Percentiles rank a stretch among this genome's conserved stretches.
Evolutionary conservation across 768 basidiomycete species (phyloP).

Genomic region (Tylopilus sp.): DNA sequence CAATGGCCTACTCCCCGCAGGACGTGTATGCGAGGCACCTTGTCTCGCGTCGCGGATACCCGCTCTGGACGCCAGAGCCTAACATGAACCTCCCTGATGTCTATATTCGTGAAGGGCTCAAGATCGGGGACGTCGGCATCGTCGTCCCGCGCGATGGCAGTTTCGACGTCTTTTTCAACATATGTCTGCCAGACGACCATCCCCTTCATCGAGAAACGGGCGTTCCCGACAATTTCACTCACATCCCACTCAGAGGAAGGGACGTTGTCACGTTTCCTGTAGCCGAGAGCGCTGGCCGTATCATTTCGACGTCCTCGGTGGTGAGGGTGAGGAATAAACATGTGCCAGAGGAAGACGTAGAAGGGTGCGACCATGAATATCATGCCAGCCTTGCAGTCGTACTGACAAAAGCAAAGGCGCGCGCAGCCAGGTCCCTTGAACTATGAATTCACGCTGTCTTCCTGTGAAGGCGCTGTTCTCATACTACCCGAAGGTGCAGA

Average conservation of each 20-base stretch:
- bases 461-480: slow-evolving; percentile 30
- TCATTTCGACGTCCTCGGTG: slow-evolving; percentile 13
- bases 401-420: not conserved
- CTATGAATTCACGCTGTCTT: slow-evolving; percentile 14
- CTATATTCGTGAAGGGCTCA: slow-evolving; percentile 26
- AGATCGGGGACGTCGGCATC: slow-evolving; percentile 37
- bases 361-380: not conserved
- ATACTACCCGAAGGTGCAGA: slow-evolving; percentile 31
- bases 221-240: slow-evolving; percentile 28
- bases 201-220: slow-evolving; percentile 6
- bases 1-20: slow-evolving; percentile 9
- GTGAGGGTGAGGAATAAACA: not conserved
- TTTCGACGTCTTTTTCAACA: slow-evolving; percentile 38
- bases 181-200: slow-evolving; percentile 30
- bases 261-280: slow-evolving; percentile 7
- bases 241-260: slow-evolving; percentile 12
- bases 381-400: not conserved
- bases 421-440: not conserved
- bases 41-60: slow-evolving; percentile 27
- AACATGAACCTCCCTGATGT: slow-evolving; percentile 19
- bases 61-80: slow-evolving; percentile 33
- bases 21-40: slow-evolving; percentile 18
- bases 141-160: slow-evolving; percentile 29
- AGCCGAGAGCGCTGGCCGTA: slow-evolving; percentile 8
- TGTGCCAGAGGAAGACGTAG: not conserved